Percentiles rank a stretch among this genome's conserved stretches.
Conservation (phyloP, 2,329 filamentous ascomycete genomes). For the Juglanconis sp. region DNA sequence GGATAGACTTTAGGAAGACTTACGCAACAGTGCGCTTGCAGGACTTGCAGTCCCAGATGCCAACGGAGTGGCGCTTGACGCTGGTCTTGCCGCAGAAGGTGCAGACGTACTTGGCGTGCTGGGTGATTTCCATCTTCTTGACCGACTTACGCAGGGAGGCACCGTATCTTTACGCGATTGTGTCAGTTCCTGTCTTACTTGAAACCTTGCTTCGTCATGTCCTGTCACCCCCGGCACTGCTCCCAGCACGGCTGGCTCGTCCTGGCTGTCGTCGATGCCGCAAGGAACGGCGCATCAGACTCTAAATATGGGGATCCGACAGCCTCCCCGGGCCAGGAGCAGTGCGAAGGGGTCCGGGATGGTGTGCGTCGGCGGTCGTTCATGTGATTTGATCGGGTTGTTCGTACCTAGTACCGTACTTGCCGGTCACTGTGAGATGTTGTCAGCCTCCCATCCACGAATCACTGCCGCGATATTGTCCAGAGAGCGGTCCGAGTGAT, state of each 20-base stretch:
- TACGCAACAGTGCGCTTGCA: conserved; percentile 73
- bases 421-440: conserved; percentile 84
- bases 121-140: conserved; percentile 99
- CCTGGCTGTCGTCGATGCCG: neutral
- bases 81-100: conserved; percentile 98
- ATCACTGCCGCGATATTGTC: neutral
- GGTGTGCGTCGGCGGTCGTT: neutral
- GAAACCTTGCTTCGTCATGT: neutral
- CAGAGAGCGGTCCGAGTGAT: neutral
- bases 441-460: conserved; percentile 8
- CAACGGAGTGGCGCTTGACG: conserved; percentile 85
- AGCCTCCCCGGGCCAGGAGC: neutral
- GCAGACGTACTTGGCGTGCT: conserved; percentile 96
- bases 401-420: conserved; percentile 93
- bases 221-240: neutral
- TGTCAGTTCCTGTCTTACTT: conserved; percentile 23
- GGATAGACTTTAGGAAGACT: conserved; percentile 42
- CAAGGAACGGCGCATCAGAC: neutral
- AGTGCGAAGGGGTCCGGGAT: neutral
- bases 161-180: conserved; percentile 71
- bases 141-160: conserved; percentile 98
- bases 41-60: conserved; percentile 85
- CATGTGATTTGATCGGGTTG: conserved; percentile 23
- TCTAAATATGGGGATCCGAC: neutral
- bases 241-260: neutral